Percentiles rank a stretch among this genome's conserved stretches.
phyloP scores from a whole-genome alignment of 2,329 filamentous ascomycete genomes.

The Colletotrichum tropicale region DNA sequence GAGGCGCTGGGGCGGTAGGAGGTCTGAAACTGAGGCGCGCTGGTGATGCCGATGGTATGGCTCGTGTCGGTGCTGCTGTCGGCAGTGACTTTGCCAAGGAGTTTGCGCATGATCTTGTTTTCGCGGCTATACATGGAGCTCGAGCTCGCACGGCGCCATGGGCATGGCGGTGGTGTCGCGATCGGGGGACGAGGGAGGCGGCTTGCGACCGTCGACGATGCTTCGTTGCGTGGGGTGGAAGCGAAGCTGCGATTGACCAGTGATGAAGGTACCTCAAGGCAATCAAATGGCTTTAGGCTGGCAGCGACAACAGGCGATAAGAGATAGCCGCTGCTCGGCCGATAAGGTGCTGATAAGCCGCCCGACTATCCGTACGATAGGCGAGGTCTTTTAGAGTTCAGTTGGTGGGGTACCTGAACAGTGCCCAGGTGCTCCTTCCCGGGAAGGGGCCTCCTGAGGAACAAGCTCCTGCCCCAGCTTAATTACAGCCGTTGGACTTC shows the following conservation, averaged over 20 bases:
- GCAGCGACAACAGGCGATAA: neutral
- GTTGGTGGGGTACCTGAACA: neutral
- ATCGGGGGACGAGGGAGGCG: neutral
- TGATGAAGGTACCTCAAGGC: neutral
- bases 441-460: neutral
- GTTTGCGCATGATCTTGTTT: conserved; percentile 64
- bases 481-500: neutral
- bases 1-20: conserved; percentile 58
- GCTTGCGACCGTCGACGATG: neutral
- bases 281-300: neutral
- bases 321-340: neutral
- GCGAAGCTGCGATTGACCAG: neutral
- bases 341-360: neutral
- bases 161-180: conserved; percentile 5
- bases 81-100: conserved; percentile 58
- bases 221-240: neutral
- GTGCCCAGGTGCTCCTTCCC: neutral
- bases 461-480: neutral
- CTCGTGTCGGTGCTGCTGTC: conserved; percentile 50
- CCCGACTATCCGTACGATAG: neutral
- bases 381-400: neutral
- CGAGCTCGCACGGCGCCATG: conserved; percentile 36
- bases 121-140: conserved; percentile 56
- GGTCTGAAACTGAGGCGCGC: conserved; percentile 42
- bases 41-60: conserved; percentile 47